Percentiles rank a stretch among this genome's conserved stretches.
Conservation (phyloP, 495 filamentous ascomycete genomes). For the Umbilicaria muhlenbergii region DNA sequence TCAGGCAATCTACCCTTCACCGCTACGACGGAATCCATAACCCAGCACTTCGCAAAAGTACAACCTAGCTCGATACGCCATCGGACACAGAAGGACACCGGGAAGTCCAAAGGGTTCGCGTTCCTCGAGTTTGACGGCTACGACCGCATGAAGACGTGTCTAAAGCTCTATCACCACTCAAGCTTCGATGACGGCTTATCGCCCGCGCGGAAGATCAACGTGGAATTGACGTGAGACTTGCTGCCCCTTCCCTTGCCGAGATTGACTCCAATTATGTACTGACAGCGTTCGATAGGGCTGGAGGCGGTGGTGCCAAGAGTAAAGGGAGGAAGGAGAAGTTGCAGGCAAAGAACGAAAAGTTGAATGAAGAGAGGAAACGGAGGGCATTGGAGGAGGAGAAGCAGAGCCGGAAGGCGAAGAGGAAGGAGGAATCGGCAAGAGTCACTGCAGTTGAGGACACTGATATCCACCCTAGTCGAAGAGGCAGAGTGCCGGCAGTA, state of each 20-base stretch:
- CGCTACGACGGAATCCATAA: constrained; percentile 50
- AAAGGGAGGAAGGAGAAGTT: constrained; percentile 58
- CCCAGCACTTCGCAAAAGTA: constrained; percentile 62
- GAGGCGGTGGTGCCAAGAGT: constrained; percentile 71
- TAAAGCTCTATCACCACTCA: constrained; percentile 79
- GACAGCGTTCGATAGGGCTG: constrained; percentile 32
- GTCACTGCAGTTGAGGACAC: constrained; percentile 18
- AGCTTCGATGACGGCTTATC: constrained; percentile 51
- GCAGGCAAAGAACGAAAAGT: constrained; percentile 69
- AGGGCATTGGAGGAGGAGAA: constrained; percentile 30
- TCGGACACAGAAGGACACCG: constrained; percentile 51
- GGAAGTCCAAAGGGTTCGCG: constrained; percentile 68
- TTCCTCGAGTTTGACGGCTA: constrained; percentile 86
- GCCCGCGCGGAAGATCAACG: constrained; percentile 60
- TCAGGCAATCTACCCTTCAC: constrained; percentile 77
- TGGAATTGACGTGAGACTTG: constrained; percentile 66
- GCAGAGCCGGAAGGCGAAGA: constrained; percentile 31
- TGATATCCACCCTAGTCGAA: constrained; percentile 44
- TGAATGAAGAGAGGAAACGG: constrained; percentile 61
- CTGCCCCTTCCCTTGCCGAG: background rate
- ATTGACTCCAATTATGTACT: background rate
- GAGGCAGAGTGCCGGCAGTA: constrained; percentile 24
- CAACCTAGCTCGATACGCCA: constrained; percentile 59
- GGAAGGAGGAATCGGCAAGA: constrained; percentile 22
- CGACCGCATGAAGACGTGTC: constrained; percentile 86